These are phyloP conservation scores for Magnolia kwangsiensis DNA, from an alignment of 164 flowering plant genomes.

Conservation along the genomic window DNA sequence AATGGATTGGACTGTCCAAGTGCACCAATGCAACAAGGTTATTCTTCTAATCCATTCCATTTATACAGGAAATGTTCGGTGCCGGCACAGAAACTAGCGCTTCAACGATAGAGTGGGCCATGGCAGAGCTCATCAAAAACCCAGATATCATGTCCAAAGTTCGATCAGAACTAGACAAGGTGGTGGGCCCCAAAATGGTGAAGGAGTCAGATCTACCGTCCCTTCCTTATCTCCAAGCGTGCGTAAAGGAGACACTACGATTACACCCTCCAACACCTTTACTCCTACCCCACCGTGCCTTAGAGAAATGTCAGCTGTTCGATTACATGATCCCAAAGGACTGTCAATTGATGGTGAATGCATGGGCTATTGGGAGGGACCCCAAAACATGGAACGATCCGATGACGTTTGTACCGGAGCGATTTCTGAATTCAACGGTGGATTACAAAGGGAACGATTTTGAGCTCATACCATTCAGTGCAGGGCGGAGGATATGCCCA, in stretches of 20 bases:
- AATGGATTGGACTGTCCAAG: too few species aligned
- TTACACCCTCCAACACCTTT: constrained; percentile 21
- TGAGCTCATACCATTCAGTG: constrained; percentile 11
- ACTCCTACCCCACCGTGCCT: constrained; percentile 15
- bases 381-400: constrained; percentile 19
- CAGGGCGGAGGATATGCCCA: constrained; percentile 17
- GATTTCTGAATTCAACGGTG: constrained; percentile 8
- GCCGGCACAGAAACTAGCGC: constrained; percentile 30
- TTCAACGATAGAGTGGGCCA: constrained; percentile 30
- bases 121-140: constrained; percentile 27
- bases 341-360: constrained; percentile 13
- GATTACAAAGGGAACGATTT: constrained; percentile 18
- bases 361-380: constrained; percentile 20
- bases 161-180: not conserved
- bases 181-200: constrained; percentile 5
- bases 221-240: constrained; percentile 23
- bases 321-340: constrained; percentile 11
- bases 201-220: constrained; percentile 13
- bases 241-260: constrained; percentile 22
- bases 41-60: not conserved
- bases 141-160: constrained; percentile 4
- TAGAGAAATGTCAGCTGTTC: not conserved
- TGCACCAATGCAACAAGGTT: too few species aligned
- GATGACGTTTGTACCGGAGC: constrained; percentile 3
- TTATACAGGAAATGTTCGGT: constrained; percentile 21